Evolutionary conservation across 768 basidiomycete species (phyloP), one percentile per base, ranked within the genome.

Genomic region (Kwoniella shandongensis): DNA sequence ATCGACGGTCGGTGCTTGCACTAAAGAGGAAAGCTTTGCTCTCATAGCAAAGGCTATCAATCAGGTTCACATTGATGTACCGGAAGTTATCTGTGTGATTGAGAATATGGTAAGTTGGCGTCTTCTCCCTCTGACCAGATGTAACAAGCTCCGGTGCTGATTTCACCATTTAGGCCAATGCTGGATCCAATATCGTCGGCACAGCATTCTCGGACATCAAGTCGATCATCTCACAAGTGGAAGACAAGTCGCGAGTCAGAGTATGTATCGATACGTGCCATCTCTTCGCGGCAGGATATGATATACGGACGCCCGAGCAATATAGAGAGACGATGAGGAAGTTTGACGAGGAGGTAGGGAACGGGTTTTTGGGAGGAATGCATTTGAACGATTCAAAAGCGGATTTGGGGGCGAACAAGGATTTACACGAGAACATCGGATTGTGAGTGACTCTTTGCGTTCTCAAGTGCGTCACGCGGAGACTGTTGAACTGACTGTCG

Each of bases 231-330:
- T 70, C 79, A 0, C 78, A 79, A 20, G 86, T 92, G 1, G 79
- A 85, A 3, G 84, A 91, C 68, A 91, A 91, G 75, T 77, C 78
- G 0, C 76, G 90, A 44, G 83, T 92, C 1, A 87, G 88, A 0
- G 86, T 91, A 4, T 92, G 90, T 73, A 77, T 93, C 39, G 89
- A 93, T 75, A 91, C 91, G 0, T 92, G 90, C 72, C 89, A 90
- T 76, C 78, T 86, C 66, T 88, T 88, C 55, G 85, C 88, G 3
- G 88, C 89, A 1, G 89, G 89, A 1, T 89, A 90, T 63, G 88
- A 91, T 71, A 83, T 92, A 36, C 82, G 88, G 23, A 86, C 86
- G 0, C 80, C 81, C 59, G 82, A 83, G 65, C 83, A 83, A 2
- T 91, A 88, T 84, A 77, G 85, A 84, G 88, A 71, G 35, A 74